Base-by-base conservation (phyloP, 192 early-diverging fungal genomes). In the Spizellomyces punctatus region DNA sequence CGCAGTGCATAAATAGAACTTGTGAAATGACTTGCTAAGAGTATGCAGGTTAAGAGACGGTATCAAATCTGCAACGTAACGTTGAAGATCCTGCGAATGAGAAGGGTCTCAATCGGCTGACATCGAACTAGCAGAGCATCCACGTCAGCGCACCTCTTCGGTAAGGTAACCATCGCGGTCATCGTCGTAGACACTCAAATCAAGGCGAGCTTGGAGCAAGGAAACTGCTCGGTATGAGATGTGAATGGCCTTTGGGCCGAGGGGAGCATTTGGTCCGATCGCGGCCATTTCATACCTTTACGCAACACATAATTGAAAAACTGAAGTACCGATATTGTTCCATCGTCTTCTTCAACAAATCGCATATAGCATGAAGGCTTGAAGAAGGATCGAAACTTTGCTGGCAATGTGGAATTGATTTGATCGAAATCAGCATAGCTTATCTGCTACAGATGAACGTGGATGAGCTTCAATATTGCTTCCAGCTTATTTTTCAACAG, bases 1-100 rank as follows among this genome's bases (percentile, higher is more conserved):
- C 2, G 82, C 78, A 10, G 82, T 82, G 60, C 82, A 84, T 16
- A 84, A 48, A 65, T 87, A 87, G 48, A 82, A 82, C 63, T 74
- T 78, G 19, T 74, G 55, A 19, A 85, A 78, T 0, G 58, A 63
- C 45, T 12, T 21, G 43, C 43, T 74, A 46, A 82, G 58, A 22
- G 54, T 54, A 4, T 69, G 49, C n/a, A 86, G 72, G 60, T 84
- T 69, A 10, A 85, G 69, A 4, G 66, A 48, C 14, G 81, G 83
- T 49, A 86, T 80, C 67, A 86, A 47, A 63, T 86, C 85, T 43
- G 63, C 64, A 46, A 86, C 54, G 73, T 80, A 86, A 12, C 47
- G 41, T 47, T 82, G 59, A 1, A 86, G 21, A 14, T 86, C 82
- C 69, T 81, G 62, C 45, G 44, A 21, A 55, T 45, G 4, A 10